phyloP scores from a whole-genome alignment of 441 rosid species.

The Brassica hybrid region DNA sequence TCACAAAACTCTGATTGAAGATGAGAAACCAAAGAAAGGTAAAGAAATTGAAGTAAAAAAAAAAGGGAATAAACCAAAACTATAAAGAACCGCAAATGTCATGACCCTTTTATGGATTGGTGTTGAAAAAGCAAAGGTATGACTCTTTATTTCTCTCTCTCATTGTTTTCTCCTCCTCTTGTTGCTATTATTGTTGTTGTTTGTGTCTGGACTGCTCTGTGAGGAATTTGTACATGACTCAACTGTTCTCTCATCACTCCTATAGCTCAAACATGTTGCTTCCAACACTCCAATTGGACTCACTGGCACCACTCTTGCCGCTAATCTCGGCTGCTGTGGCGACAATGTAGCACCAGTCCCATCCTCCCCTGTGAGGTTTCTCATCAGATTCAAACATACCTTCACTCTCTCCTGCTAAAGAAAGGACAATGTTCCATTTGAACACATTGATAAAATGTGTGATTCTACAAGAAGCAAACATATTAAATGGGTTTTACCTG shows the following conservation, averaged over 20 bases:
- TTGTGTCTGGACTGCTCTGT: constrained; percentile 44
- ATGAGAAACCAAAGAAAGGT: constrained; percentile 29
- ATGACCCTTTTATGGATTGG: constrained; percentile 35
- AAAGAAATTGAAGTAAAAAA: constrained; percentile 12
- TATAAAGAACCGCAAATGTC: constrained; percentile 34
- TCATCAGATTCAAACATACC: constrained; percentile 55
- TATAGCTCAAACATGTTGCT: constrained; percentile 63
- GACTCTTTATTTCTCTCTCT: constrained; percentile 25
- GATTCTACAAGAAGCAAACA: not conserved
- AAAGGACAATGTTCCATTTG: constrained; percentile 8
- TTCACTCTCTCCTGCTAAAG: constrained; percentile 54
- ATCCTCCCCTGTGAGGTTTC: constrained; percentile 39
- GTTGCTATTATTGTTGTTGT: constrained; percentile 48
- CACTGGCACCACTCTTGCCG: constrained; percentile 41
- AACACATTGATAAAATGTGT: not conserved
- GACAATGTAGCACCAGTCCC: constrained; percentile 29
- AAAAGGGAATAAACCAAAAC: constrained; percentile 21
- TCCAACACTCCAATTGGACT: constrained; percentile 65
- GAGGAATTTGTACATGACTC: constrained; percentile 59
- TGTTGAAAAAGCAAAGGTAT: constrained; percentile 18
- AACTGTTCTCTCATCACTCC: constrained; percentile 59
- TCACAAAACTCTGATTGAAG: constrained; percentile 30
- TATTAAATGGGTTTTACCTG: constrained; percentile 46
- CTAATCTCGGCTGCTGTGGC: constrained; percentile 25
- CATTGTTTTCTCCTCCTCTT: constrained; percentile 54